These are phyloP conservation scores for Termitomyces sp. DNA, from an alignment of 768 basidiomycete genomes.

Conservation along the genomic window DNA sequence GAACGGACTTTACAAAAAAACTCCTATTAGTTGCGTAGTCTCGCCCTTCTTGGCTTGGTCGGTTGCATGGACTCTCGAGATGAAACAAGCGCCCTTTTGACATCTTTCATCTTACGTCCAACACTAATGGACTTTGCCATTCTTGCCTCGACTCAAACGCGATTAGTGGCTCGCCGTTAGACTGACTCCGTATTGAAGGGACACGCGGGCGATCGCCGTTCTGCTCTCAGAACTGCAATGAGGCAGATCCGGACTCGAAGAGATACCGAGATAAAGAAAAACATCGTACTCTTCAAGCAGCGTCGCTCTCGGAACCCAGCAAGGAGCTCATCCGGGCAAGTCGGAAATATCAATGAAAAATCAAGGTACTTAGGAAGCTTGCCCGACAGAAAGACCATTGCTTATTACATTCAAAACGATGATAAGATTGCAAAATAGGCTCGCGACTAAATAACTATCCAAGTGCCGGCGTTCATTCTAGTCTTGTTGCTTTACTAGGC, in stretches of 20 bases:
- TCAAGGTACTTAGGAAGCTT: neutral
- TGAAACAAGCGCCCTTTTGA: neutral
- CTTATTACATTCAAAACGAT: neutral
- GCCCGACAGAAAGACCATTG: neutral
- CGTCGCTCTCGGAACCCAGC: neutral
- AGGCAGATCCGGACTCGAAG: neutral
- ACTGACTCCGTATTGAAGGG: neutral
- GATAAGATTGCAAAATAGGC: constrained; percentile 4
- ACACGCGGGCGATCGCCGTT: neutral
- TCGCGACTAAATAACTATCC: neutral
- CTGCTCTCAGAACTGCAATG: neutral
- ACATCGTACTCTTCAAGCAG: neutral
- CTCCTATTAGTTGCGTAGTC: neutral
- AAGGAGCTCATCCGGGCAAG: neutral
- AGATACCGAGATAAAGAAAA: neutral
- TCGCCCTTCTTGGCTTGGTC: neutral
- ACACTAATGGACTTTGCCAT: neutral
- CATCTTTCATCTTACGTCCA: neutral
- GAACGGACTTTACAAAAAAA: neutral
- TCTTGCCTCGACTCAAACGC: neutral
- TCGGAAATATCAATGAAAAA: neutral
- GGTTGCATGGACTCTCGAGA: neutral
- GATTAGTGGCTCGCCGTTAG: neutral
- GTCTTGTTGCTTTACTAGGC: neutral
- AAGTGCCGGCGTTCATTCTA: neutral